These are phyloP conservation scores for Gloeopeniophorella convolvens DNA, from an alignment of 768 basidiomycete species.

Conservation along the genomic window DNA sequence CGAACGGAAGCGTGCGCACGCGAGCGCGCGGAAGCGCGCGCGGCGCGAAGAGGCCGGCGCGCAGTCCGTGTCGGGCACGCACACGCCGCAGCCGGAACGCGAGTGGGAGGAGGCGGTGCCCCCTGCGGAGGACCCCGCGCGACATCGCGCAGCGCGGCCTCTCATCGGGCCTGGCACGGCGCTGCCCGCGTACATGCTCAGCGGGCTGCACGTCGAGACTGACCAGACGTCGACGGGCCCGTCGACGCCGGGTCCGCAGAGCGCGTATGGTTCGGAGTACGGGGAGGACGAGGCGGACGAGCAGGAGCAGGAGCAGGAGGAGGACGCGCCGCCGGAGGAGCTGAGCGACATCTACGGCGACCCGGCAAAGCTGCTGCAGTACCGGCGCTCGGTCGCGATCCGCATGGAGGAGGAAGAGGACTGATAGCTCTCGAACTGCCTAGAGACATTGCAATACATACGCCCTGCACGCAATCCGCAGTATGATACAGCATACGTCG, in stretches of 20 bases:
- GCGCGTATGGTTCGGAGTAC: slow-evolving; percentile 17
- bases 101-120: slow-evolving; percentile 10
- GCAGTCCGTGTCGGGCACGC: background rate
- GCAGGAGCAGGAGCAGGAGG: slow-evolving; percentile 16
- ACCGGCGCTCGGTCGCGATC: slow-evolving; percentile 13
- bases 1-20: slow-evolving; percentile 43
- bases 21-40: slow-evolving; percentile 47
- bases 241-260: slow-evolving; percentile 17
- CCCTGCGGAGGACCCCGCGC: slow-evolving; percentile 8
- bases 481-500: slow-evolving; percentile 8
- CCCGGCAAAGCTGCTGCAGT: slow-evolving; percentile 12
- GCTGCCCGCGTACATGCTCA: slow-evolving; percentile 14
- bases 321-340: slow-evolving; percentile 9
- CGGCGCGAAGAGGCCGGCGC: slow-evolving; percentile 27
- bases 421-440: background rate
- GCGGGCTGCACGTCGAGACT: slow-evolving; percentile 11
- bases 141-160: no score
- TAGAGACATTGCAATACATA: background rate
- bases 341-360: slow-evolving; percentile 14
- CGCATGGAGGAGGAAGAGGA: slow-evolving; percentile 20
- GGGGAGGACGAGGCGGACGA: slow-evolving; percentile 10
- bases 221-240: slow-evolving; percentile 19
- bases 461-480: background rate
- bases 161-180: slow-evolving; percentile 5
- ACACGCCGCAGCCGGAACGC: slow-evolving; percentile 13